A percentile compares a stretch with the other conserved stretches of the same genome.
Conservation (phyloP, 73 alveolate species). For the Paramecium sonneborni region DNA sequence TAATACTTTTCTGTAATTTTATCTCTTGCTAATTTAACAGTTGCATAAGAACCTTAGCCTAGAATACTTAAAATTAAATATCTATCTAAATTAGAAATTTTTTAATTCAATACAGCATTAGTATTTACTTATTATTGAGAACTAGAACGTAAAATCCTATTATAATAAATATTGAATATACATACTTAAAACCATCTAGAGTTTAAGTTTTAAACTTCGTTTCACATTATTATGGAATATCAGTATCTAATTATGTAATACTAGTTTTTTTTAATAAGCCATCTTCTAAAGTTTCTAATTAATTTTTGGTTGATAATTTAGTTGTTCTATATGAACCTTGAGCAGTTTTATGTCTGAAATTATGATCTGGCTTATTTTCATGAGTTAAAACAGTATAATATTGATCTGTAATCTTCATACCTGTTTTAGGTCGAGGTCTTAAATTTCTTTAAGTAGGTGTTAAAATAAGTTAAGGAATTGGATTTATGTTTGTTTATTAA, state of each 20-base stretch:
- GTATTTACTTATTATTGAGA: not conserved
- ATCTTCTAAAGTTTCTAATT: slow-evolving; percentile 6
- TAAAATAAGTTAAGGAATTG: not conserved
- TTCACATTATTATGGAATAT: not conserved
- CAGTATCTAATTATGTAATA: not conserved
- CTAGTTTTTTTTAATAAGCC: not conserved
- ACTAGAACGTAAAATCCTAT: not conserved
- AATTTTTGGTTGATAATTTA: not conserved
- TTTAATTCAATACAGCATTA: not conserved
- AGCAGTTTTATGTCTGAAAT: not conserved
- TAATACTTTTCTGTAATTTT: slow-evolving; percentile 73
- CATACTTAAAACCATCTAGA: not conserved
- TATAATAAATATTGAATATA: not conserved
- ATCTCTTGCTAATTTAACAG: slow-evolving; percentile 83
- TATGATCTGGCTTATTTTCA: not conserved
- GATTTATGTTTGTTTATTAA: not conserved
- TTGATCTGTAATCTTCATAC: not conserved
- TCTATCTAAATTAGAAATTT: not conserved
- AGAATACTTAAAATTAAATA: not conserved
- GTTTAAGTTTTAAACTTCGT: not conserved
- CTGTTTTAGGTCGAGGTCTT: not conserved
- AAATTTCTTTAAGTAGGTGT: not conserved
- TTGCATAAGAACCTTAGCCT: slow-evolving; percentile 93
- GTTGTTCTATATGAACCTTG: not conserved
- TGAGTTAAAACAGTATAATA: not conserved